These are phyloP conservation scores for Flaveria floridana DNA, from an alignment of 140 eudicot species.

Conservation along the genomic window DNA sequence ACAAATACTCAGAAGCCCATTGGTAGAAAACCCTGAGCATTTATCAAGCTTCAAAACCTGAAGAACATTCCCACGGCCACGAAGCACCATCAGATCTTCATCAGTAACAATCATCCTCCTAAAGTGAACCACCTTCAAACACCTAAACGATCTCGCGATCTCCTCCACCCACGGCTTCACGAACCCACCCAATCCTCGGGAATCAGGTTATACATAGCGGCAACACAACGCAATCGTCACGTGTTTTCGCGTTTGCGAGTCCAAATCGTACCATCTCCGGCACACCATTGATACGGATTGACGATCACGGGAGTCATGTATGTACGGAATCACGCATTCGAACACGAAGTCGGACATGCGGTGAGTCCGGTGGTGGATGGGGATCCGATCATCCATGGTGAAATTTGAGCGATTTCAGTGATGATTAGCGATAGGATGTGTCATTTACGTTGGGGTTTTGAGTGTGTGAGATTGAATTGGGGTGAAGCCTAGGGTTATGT, in stretches of 20 bases:
- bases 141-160: conserved; percentile 42
- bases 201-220: conserved; percentile 87
- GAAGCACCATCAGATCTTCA: conserved; percentile 52
- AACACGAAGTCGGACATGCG: conserved; percentile 48
- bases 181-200: conserved; percentile 95
- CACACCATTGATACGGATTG: no score
- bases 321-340: conserved; percentile 70
- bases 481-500: neutral
- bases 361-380: conserved; percentile 11
- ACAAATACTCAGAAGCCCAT: conserved; percentile 56
- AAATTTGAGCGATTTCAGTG: no score
- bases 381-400: conserved; percentile 19
- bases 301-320: conserved; percentile 59
- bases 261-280: no score
- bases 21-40: conserved; percentile 83
- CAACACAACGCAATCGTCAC: conserved; percentile 79
- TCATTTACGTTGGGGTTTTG: no score
- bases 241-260: no score
- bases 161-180: conserved; percentile 72
- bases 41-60: conserved; percentile 64
- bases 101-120: conserved; percentile 79
- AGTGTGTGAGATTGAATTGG: neutral
- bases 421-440: no score
- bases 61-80: conserved; percentile 41
- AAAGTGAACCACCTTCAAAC: conserved; percentile 63